Conservation (phyloP, 306 rosid genomes). For the Macrotyloma uniflorum region DNA sequence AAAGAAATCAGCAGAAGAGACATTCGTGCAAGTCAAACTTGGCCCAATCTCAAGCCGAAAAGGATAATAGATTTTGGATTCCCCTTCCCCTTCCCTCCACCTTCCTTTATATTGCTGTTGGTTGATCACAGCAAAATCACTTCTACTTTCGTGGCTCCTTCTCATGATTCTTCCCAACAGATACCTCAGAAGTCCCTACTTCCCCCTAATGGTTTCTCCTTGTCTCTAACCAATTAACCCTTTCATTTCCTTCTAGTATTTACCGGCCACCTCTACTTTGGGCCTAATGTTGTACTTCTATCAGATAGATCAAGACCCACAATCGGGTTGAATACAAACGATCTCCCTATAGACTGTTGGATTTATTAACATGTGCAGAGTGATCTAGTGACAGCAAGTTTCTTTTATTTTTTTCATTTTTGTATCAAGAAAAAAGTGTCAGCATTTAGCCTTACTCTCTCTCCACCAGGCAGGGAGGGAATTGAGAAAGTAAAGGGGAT, state of each 20-base stretch:
- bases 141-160: not conserved
- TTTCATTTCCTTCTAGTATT: too few relatives aligned
- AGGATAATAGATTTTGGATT: not conserved
- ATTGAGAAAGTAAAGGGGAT: not conserved
- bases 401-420: not conserved
- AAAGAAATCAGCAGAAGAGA: too few relatives aligned
- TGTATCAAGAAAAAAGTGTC: constrained; percentile 6
- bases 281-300: not conserved
- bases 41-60: not conserved
- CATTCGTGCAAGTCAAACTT: too few relatives aligned
- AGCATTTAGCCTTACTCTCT: not conserved
- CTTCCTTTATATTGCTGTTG: not conserved
- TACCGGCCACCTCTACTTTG: not conserved
- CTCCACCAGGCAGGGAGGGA: not conserved
- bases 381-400: not conserved
- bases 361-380: not conserved
- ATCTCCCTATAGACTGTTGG: not conserved
- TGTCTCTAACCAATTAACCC: too few relatives aligned
- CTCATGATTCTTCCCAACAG: not conserved
- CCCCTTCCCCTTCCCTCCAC: not conserved
- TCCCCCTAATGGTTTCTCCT: not conserved
- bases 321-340: too few relatives aligned
- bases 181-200: not conserved
- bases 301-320: constrained; percentile 9
- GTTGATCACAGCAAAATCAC: not conserved